Percentiles rank a stretch among this genome's conserved stretches.
These are phyloP conservation scores for Tricholoma saponaceum DNA, from an alignment of 768 basidiomycete species.

Conservation along the genomic window DNA sequence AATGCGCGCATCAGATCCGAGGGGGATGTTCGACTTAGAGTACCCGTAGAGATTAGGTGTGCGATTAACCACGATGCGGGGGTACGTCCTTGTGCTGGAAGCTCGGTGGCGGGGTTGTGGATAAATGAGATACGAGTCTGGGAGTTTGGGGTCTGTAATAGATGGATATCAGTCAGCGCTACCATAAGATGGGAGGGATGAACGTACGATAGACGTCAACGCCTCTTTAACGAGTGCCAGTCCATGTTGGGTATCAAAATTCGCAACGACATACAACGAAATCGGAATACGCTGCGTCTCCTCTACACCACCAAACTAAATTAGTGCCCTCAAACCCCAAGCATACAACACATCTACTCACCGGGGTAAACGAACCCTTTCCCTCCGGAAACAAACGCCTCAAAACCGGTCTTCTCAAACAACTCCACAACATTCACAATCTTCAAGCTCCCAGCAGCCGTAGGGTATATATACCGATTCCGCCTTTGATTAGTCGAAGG, in stretches of 20 bases:
- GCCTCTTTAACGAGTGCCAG: conserved; percentile 59
- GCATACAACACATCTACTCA: conserved; percentile 25
- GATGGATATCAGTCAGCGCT: neutral
- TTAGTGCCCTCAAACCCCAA: neutral
- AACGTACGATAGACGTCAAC: conserved; percentile 57
- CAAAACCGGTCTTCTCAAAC: conserved; percentile 42
- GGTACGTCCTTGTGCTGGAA: conserved; percentile 12
- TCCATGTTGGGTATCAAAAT: conserved; percentile 67
- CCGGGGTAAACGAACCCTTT: conserved; percentile 57
- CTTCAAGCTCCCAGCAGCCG: conserved; percentile 40
- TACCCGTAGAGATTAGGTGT: conserved; percentile 40
- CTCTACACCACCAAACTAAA: conserved; percentile 15
- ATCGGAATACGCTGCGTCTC: conserved; percentile 34
- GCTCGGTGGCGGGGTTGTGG: conserved; percentile 53
- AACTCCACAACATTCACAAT: conserved; percentile 56
- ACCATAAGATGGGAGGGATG: neutral
- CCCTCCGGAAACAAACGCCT: conserved; percentile 22
- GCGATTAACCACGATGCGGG: conserved; percentile 44
- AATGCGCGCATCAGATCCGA: conserved; percentile 36
- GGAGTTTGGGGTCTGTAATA: conserved; percentile 39
- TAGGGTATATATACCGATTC: conserved; percentile 72
- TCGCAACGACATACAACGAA: conserved; percentile 66
- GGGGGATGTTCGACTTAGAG: conserved; percentile 36
- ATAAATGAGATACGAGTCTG: conserved; percentile 69
- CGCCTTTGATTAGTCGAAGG: conserved; percentile 66